Percentiles rank a stretch among this genome's conserved stretches.
Conservation (phyloP, 1,139 yeast species). For the Candida frijolesensis region DNA sequence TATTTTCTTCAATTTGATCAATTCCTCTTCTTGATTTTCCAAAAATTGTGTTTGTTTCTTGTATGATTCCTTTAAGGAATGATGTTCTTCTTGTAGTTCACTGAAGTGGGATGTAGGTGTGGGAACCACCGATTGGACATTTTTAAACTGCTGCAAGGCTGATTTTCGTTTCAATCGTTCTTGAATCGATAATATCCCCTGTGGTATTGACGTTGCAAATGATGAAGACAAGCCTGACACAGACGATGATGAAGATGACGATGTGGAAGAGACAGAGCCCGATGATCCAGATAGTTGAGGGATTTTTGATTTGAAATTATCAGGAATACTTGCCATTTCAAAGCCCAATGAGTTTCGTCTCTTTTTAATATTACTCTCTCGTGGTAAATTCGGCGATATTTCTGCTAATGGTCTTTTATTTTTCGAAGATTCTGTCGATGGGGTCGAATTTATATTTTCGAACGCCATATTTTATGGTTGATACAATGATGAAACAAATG, state of each 20-base stretch:
- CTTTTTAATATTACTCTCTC: slow-evolving; percentile 3
- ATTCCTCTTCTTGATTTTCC: slow-evolving; percentile 25
- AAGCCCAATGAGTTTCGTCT: slow-evolving; percentile 13
- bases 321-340: slow-evolving; percentile 13
- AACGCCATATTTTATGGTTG: slow-evolving; percentile 2
- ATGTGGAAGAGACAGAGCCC: slow-evolving; percentile 6
- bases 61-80: slow-evolving; percentile 18
- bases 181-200: slow-evolving; percentile 15
- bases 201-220: slow-evolving; percentile 2
- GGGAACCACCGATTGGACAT: slow-evolving; percentile 6
- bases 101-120: slow-evolving; percentile 9
- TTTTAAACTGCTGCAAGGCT: slow-evolving; percentile 7
- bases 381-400: slow-evolving; percentile 11
- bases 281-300: slow-evolving; percentile 10
- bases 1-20: slow-evolving; percentile 24
- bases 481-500: slow-evolving; percentile 12
- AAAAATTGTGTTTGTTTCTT: slow-evolving; percentile 9
- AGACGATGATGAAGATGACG: background rate
- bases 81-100: slow-evolving; percentile 20
- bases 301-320: slow-evolving; percentile 11
- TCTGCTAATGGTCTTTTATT: slow-evolving; percentile 13
- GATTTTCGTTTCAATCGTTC: slow-evolving; percentile 14
- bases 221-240: too few species aligned
- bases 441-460: background rate
- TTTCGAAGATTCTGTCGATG: background rate